Conservation (phyloP, 768 basidiomycete genomes). For the Serendipita vermifera region DNA sequence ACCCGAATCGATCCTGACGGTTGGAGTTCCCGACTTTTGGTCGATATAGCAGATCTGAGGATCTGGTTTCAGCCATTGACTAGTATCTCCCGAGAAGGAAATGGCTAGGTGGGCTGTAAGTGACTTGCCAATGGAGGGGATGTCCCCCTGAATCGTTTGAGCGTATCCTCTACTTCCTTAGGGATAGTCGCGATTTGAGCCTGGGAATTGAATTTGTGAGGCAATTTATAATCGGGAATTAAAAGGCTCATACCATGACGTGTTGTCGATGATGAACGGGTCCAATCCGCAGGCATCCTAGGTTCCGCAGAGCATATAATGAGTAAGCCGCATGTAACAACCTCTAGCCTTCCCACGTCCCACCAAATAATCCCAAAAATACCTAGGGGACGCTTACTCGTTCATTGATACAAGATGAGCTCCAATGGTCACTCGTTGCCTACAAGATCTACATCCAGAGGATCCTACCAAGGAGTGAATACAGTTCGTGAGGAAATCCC, state of each 20-base stretch:
- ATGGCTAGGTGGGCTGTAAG: not conserved
- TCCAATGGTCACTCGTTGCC: too few species aligned
- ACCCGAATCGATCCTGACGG: not conserved
- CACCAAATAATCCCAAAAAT: too few species aligned
- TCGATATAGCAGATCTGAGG: not conserved
- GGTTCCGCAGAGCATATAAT: too few species aligned
- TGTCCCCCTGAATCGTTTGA: not conserved
- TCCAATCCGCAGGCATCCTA: not conserved
- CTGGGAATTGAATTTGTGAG: not conserved
- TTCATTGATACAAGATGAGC: too few species aligned
- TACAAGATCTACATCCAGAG: too few species aligned
- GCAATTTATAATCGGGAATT: not conserved
- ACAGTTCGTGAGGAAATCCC: too few species aligned
- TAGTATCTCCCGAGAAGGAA: not conserved
- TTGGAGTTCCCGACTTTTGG: not conserved
- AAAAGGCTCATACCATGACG: not conserved
- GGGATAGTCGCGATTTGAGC: not conserved
- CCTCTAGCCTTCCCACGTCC: too few species aligned
- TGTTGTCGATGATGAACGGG: slow-evolving; percentile 3
- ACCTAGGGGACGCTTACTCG: too few species aligned
- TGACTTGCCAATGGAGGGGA: not conserved
- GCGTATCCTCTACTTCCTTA: not conserved
- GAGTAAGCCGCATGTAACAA: too few species aligned
- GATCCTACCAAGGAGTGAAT: too few species aligned
- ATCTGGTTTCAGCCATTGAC: not conserved